Evolutionary conservation across 345 rosid genomes (phyloP), one percentile per base, ranked within the genome.

Genomic region (Ceriops decandra): DNA sequence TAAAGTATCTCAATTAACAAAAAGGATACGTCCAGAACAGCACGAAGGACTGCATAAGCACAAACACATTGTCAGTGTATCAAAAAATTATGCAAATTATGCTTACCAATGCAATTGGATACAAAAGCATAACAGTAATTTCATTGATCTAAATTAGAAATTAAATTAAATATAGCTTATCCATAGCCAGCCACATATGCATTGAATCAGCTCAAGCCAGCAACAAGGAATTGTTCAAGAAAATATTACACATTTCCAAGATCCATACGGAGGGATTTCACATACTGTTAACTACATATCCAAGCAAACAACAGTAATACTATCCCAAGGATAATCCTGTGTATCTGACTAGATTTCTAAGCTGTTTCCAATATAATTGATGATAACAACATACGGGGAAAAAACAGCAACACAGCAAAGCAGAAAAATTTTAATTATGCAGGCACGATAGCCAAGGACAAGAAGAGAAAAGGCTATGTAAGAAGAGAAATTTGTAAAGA

Each of bases 21-120:
- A 71, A 86, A 87, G 95, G 95, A 91, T 91, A 95, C 96, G 99
- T 90, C 99, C 99, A 95, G 86, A 95, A 95, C 58, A 95, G 88
- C 90, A 91, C 99, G 60, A 95, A 95, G 17, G 99, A 95, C 99
- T 95, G 98, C 93, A 79, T 51, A 80, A 76, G 38, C 31, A 64
- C 10, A 61, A 57, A 74, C 57, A 77, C 16, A 19, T 5, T 0
- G 64, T 74, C 62, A 82, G 66, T 53, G 3, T 7, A 69, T 26
- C n/a, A 32, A 51, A 65, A 66, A 3, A 72, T 51, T 24, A 61
- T 54, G n/a, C 51, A 51, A 16, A n/a, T 19, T 26, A 28, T 36
- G 7, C 16, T 52, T 6, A 65, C 8, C 28, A 51, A 54, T 36
- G 57, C 63, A 68, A n/a, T 22, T 54, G 52, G 10, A 31, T 31